Evolutionary conservation across 1,139 yeast genomes (phyloP).

Genomic region (Candida neerlandica): DNA sequence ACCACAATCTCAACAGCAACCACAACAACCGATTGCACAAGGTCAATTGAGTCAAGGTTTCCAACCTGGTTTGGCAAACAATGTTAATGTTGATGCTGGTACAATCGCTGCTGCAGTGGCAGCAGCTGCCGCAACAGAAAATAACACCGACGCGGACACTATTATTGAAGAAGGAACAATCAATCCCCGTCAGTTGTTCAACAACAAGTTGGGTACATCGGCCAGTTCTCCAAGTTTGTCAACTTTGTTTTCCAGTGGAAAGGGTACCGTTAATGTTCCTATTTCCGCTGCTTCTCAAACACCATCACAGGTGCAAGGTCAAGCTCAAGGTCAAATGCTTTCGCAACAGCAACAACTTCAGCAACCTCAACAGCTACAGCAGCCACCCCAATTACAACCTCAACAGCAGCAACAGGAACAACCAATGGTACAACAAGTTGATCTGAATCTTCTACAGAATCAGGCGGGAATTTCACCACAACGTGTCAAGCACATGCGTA

Average conservation of each 20-base stretch:
- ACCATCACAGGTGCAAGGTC: slow-evolving; percentile 4
- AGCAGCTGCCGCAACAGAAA: slow-evolving; percentile 16
- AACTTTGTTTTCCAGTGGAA: slow-evolving; percentile 13
- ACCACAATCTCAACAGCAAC: background rate
- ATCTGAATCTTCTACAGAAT: background rate
- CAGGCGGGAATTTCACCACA: slow-evolving; percentile 6
- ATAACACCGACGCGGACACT: slow-evolving; percentile 11
- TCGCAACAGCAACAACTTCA: slow-evolving; percentile 9
- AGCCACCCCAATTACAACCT: background rate
- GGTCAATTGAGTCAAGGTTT: slow-evolving; percentile 8
- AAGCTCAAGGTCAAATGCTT: slow-evolving; percentile 7
- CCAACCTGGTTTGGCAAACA: slow-evolving; percentile 10
- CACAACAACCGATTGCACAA: background rate
- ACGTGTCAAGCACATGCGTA: slow-evolving; percentile 13
- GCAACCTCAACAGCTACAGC: slow-evolving; percentile 6
- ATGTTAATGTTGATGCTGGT: slow-evolving; percentile 13
- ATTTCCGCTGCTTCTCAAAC: slow-evolving; percentile 10
- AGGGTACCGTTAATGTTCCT: slow-evolving; percentile 7
- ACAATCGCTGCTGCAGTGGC: slow-evolving; percentile 14
- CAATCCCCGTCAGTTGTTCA: slow-evolving; percentile 36
- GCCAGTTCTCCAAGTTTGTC: slow-evolving; percentile 20
- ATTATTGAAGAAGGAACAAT: slow-evolving; percentile 29
- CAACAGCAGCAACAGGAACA: slow-evolving; percentile 2
- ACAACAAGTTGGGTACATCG: slow-evolving; percentile 17
- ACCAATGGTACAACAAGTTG: background rate